These are phyloP conservation scores for Pythium apleroticum DNA, from an alignment of 352 stramenopile genomes.

Conservation along the genomic window DNA sequence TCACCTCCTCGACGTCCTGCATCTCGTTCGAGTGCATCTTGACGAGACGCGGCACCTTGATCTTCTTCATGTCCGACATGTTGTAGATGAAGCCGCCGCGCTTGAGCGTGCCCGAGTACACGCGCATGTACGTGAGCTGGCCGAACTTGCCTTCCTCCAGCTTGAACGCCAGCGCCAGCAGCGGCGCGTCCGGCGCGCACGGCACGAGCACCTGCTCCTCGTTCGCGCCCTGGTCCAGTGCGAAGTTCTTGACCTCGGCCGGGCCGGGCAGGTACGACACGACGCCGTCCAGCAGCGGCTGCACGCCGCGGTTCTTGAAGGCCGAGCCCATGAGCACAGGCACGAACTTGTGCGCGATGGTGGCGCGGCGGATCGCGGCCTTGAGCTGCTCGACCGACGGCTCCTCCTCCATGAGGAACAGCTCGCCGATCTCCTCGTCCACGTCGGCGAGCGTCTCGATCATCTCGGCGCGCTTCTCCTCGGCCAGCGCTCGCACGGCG, in stretches of 20 bases:
- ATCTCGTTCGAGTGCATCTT: conserved; percentile 99
- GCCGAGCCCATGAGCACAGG: conserved; percentile 99
- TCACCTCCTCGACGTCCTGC: conserved; percentile 96
- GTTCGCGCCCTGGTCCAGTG: conserved; percentile 92
- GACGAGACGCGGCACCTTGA: conserved; percentile 97
- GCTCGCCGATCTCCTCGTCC: conserved; percentile 98
- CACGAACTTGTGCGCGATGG: conserved; percentile 97
- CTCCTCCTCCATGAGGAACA: conserved; percentile 99
- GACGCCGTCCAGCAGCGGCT: conserved; percentile 98
- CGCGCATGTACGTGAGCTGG: conserved; percentile 98
- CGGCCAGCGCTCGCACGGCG: conserved; percentile 78
- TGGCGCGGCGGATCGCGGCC: conserved; percentile 93
- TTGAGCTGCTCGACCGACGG: conserved; percentile 91
- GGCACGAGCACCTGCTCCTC: conserved; percentile 90
- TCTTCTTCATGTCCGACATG: conserved; percentile 88
- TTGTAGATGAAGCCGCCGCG: conserved; percentile 87
- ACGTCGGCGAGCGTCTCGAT: conserved; percentile 96
- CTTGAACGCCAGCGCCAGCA: conserved; percentile 99
- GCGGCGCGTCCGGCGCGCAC: conserved; percentile 85
- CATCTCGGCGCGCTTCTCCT: conserved; percentile 92
- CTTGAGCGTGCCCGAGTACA: conserved; percentile 89
- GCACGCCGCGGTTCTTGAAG: conserved; percentile 97
- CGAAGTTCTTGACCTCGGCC: conserved; percentile 94
- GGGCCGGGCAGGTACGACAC: conserved; percentile 96
- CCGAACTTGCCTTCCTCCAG: conserved; percentile 99